phyloP scores from a whole-genome alignment of 164 flowering plant genomes.

The Piper betle region DNA sequence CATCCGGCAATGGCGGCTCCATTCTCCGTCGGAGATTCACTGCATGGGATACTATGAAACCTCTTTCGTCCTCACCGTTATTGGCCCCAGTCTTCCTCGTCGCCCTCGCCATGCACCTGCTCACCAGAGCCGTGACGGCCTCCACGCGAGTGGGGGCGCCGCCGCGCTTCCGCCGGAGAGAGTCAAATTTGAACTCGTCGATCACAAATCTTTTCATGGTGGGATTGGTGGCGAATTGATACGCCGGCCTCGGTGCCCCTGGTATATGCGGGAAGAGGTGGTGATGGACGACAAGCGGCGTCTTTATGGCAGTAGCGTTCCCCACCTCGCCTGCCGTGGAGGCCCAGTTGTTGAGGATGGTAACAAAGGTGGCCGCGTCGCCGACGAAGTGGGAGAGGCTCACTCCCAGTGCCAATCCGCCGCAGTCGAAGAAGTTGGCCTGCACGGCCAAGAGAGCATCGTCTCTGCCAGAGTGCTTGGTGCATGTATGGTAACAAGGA shows the following conservation, averaged over 20 bases:
- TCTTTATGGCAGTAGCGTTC: no score
- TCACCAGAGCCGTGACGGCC: slow-evolving; percentile 1
- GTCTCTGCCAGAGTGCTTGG: slow-evolving; percentile 1
- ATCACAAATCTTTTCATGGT: no score
- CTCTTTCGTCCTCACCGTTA: background rate
- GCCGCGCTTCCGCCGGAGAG: no score
- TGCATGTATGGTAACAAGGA: slow-evolving; percentile 10
- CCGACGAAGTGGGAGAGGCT: slow-evolving; percentile 24
- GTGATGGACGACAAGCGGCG: no score
- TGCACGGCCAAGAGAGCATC: slow-evolving; percentile 16
- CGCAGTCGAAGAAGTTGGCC: slow-evolving; percentile 25
- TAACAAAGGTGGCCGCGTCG: slow-evolving; percentile 17
- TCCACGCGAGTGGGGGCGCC: slow-evolving; percentile 1
- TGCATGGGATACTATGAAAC: slow-evolving; percentile 13
- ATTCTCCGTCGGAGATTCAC: slow-evolving; percentile 32
- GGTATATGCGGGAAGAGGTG: no score
- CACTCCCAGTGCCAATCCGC: slow-evolving; percentile 25
- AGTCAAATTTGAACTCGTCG: no score
- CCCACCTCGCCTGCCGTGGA: slow-evolving; percentile 9
- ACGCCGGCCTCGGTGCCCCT: no score
- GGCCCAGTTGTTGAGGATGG: slow-evolving; percentile 27
- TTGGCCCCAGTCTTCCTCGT: background rate
- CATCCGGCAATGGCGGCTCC: slow-evolving; percentile 14
- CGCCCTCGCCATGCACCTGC: slow-evolving; percentile 1
- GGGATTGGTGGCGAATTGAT: no score